These are phyloP conservation scores for Neonectria neomacrospora DNA, from an alignment of 2,329 filamentous ascomycete genomes.

Conservation along the genomic window DNA sequence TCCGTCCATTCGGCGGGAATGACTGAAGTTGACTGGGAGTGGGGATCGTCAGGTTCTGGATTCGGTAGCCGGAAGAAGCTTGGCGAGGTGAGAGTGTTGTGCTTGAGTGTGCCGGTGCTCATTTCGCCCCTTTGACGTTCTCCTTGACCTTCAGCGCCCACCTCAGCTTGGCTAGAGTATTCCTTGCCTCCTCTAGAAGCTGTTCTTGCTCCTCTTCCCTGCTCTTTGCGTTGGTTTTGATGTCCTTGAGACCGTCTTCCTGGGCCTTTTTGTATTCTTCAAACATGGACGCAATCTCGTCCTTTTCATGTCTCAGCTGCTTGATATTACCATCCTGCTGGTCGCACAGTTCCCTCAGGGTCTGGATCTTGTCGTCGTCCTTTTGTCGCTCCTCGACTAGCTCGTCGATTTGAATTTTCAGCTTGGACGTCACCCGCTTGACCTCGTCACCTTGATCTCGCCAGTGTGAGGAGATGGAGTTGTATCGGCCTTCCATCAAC, in stretches of 20 bases:
- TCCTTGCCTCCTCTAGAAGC: constrained; percentile 67
- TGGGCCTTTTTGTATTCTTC: constrained; percentile 73
- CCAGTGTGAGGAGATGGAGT: constrained; percentile 73
- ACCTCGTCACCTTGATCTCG: constrained; percentile 73
- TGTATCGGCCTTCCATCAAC: constrained; percentile 77
- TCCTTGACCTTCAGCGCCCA: constrained; percentile 78
- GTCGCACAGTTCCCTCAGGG: constrained; percentile 75
- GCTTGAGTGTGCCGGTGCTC: constrained; percentile 32
- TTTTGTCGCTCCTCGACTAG: constrained; percentile 65
- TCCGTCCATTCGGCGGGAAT: not conserved
- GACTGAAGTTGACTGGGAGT: not conserved
- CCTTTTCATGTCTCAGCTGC: constrained; percentile 69
- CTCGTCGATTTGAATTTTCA: constrained; percentile 64
- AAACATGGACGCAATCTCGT: constrained; percentile 69
- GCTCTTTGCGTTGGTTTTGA: constrained; percentile 66
- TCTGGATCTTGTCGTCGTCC: constrained; percentile 72
- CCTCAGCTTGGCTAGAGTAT: constrained; percentile 73
- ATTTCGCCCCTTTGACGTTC: constrained; percentile 67
- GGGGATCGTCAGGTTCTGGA: not conserved
- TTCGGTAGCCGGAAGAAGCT: not conserved
- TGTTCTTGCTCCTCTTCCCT: constrained; percentile 71
- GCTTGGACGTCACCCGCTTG: constrained; percentile 60
- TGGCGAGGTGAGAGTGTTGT: not conserved
- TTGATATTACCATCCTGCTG: constrained; percentile 77
- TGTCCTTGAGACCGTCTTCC: constrained; percentile 67